Evolutionary conservation across 495 filamentous ascomycete genomes (phyloP).

Genomic region (Podospora australis): DNA sequence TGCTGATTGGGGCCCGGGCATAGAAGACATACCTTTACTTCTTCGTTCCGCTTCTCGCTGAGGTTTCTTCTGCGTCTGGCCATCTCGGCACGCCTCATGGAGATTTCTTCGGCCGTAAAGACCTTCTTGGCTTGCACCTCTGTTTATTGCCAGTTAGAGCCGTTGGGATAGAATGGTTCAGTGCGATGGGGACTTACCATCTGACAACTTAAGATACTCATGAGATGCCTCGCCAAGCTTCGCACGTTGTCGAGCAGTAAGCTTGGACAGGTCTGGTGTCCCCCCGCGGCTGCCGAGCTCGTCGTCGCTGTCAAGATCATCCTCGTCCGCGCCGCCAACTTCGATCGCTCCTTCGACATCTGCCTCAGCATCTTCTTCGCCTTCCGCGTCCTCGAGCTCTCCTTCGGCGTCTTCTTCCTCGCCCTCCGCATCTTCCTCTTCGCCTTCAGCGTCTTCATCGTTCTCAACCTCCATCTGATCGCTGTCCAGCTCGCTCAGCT

Average conservation of each 20-base stretch:
- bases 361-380: slow-evolving; percentile 48
- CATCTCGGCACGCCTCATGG: slow-evolving; percentile 95
- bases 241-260: slow-evolving; percentile 82
- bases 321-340: no score
- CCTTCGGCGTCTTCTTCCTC: slow-evolving; percentile 41
- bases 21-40: slow-evolving; percentile 72
- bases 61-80: slow-evolving; percentile 89
- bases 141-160: slow-evolving; percentile 27
- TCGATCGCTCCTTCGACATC: no score
- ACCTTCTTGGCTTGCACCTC: slow-evolving; percentile 91
- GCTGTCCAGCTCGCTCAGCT: slow-evolving; percentile 42
- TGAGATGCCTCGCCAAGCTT: slow-evolving; percentile 57
- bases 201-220: slow-evolving; percentile 68
- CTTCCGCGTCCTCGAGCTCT: slow-evolving; percentile 46
- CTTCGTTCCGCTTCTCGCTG: slow-evolving; percentile 96
- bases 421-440: slow-evolving; percentile 44
- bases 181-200: slow-evolving; percentile 35
- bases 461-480: slow-evolving; percentile 46
- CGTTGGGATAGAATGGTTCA: neutral
- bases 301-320: slow-evolving; percentile 62
- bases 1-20: no score
- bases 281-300: slow-evolving; percentile 53
- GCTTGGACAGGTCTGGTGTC: slow-evolving; percentile 72
- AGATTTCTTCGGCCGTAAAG: slow-evolving; percentile 88
- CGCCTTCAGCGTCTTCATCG: slow-evolving; percentile 37